Percentiles rank a stretch among this genome's conserved stretches.
Conservation (phyloP, 2,329 filamentous ascomycete genomes). For the Sporothrix protearum region DNA sequence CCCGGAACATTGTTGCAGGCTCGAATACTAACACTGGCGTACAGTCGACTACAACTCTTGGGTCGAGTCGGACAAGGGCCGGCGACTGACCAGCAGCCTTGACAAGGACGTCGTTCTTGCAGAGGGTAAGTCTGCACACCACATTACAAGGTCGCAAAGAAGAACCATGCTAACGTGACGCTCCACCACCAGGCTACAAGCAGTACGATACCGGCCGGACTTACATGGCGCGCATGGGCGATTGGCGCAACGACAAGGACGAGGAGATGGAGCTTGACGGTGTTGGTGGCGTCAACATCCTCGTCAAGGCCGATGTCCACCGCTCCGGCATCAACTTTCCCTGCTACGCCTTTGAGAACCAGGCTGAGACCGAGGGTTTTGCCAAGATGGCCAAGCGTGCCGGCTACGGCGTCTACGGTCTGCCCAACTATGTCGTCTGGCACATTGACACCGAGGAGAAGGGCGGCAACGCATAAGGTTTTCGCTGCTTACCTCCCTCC, state of each 20-base stretch:
- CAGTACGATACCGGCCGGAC: constrained; percentile 86
- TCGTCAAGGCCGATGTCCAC: constrained; percentile 97
- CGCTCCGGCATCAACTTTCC: constrained; percentile 97
- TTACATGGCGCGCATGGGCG: constrained; percentile 87
- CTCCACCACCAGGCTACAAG: constrained; percentile 67
- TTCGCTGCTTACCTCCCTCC: not conserved
- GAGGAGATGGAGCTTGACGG: constrained; percentile 90
- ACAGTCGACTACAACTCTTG: constrained; percentile 98
- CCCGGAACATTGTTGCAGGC: not conserved
- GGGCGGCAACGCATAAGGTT: constrained; percentile 63
- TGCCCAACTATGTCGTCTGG: constrained; percentile 98
- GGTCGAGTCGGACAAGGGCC: constrained; percentile 85
- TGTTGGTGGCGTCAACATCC: constrained; percentile 93
- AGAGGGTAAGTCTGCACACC: constrained; percentile 60
- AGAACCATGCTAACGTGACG: not conserved
- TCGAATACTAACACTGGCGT: constrained; percentile 29
- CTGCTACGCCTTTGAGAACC: constrained; percentile 94
- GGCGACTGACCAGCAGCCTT: constrained; percentile 67
- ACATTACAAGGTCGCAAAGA: not conserved
- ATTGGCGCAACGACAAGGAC: constrained; percentile 89
- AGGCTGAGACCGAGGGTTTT: constrained; percentile 97
- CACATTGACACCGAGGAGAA: constrained; percentile 97
- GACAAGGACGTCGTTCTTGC: constrained; percentile 80
- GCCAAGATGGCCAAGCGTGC: constrained; percentile 98
- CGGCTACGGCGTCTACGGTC: constrained; percentile 84